These are phyloP conservation scores for Xerocomellus dryophilus DNA, from an alignment of 768 basidiomycete species.

Conservation along the genomic window DNA sequence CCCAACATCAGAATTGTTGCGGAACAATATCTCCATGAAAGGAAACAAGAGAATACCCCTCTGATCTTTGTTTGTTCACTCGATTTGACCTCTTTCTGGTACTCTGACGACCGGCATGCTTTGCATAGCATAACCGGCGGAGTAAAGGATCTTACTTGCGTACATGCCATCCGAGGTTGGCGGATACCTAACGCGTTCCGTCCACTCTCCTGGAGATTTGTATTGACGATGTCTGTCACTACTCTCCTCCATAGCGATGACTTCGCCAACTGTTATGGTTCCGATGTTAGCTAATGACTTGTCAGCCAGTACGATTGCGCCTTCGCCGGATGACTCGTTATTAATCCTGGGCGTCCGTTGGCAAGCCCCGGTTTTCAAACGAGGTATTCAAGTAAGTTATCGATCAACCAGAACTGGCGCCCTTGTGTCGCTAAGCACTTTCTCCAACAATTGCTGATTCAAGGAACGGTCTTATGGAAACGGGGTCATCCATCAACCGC, in stretches of 20 bases:
- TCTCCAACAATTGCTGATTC: constrained; percentile 1
- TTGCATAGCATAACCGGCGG: background rate
- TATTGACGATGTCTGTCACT: background rate
- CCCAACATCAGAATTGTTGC: background rate
- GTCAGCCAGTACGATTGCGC: background rate
- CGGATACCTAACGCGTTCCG: background rate
- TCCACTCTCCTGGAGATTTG: background rate
- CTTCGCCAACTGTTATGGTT: background rate
- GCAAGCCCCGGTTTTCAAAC: constrained; percentile 21
- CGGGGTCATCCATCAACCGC: background rate
- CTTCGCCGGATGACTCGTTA: background rate
- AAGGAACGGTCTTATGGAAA: background rate
- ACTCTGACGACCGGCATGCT: background rate
- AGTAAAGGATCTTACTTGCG: background rate
- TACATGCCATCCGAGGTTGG: constrained; percentile 4
- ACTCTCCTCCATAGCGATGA: background rate
- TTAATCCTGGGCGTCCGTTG: constrained; percentile 4
- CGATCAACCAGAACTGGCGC: constrained; percentile 1
- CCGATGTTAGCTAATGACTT: constrained; percentile 1
- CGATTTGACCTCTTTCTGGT: background rate
- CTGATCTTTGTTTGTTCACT: background rate
- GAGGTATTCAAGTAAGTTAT: constrained; percentile 15
- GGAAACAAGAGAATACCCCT: background rate
- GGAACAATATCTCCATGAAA: background rate
- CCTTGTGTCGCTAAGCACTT: background rate